These are phyloP conservation scores for Suillus cothurnatus DNA, from an alignment of 768 basidiomycete species.

Conservation along the genomic window DNA sequence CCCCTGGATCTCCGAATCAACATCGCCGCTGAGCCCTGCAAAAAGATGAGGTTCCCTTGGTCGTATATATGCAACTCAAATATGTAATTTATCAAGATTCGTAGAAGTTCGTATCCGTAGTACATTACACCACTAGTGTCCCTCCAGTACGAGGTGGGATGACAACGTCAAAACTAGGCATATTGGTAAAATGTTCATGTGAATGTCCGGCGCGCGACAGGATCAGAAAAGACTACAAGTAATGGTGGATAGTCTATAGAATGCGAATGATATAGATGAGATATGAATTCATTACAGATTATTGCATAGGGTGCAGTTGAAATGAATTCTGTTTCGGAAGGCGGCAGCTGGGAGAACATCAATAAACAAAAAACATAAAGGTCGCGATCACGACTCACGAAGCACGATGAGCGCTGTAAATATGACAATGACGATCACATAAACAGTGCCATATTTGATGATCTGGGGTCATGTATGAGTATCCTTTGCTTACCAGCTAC, in stretches of 20 bases:
- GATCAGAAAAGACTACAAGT: conserved; percentile 27
- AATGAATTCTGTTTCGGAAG: conserved; percentile 59
- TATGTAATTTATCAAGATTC: conserved; percentile 10
- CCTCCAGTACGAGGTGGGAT: conserved; percentile 10
- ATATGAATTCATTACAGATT: conserved; percentile 51
- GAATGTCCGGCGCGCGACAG: conserved; percentile 8
- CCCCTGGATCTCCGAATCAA: background rate
- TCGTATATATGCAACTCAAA: background rate
- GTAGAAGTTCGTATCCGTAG: conserved; percentile 15
- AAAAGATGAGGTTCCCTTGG: background rate
- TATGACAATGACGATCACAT: conserved; percentile 62
- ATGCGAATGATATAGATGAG: conserved; percentile 25
- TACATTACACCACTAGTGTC: conserved; percentile 15
- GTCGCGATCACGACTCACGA: conserved; percentile 54
- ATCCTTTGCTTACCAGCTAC: conserved; percentile 5
- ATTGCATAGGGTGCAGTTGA: conserved; percentile 70
- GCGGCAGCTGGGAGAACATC: conserved; percentile 48
- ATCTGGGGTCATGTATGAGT: conserved; percentile 47
- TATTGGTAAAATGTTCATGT: conserved; percentile 9
- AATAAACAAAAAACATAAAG: conserved; percentile 13
- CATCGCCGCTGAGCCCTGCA: background rate
- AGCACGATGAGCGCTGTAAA: conserved; percentile 79
- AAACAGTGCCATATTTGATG: conserved; percentile 82
- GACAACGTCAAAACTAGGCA: conserved; percentile 13
- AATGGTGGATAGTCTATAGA: conserved; percentile 31